Conservation (phyloP, 345 rosid species). For the Salix caprea region DNA sequence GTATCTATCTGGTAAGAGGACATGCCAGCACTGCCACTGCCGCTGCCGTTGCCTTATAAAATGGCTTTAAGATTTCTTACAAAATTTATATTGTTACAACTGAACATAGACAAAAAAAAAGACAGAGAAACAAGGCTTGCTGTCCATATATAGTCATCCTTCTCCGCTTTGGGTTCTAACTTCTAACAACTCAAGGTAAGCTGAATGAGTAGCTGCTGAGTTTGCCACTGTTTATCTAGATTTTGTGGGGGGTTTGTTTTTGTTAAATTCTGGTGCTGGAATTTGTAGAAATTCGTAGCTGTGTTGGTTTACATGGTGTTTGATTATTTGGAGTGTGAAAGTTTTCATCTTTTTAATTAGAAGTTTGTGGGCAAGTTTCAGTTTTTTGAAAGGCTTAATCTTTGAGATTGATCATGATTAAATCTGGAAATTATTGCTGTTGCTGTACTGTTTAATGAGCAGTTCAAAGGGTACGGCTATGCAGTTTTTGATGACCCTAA, state of each 20-base stretch:
- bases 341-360: background rate
- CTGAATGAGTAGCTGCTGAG: background rate
- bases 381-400: background rate
- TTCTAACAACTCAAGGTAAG: background rate
- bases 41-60: background rate
- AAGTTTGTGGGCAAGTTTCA: background rate
- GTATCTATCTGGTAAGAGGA: background rate
- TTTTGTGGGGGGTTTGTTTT: background rate
- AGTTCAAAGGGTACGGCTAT: background rate
- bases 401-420: background rate
- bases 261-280: background rate
- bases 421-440: background rate
- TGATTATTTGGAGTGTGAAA: background rate
- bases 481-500: background rate
- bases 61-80: background rate
- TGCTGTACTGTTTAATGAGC: background rate
- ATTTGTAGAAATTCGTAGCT: background rate
- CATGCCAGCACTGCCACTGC: background rate
- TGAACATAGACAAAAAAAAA: background rate
- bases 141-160: background rate
- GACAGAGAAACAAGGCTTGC: background rate
- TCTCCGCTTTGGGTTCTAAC: background rate
- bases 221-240: background rate
- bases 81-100: background rate
- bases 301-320: background rate